These are phyloP conservation scores for Pseudogymnoascus sp. DNA, from an alignment of 2,329 filamentous ascomycete species.

Conservation along the genomic window DNA sequence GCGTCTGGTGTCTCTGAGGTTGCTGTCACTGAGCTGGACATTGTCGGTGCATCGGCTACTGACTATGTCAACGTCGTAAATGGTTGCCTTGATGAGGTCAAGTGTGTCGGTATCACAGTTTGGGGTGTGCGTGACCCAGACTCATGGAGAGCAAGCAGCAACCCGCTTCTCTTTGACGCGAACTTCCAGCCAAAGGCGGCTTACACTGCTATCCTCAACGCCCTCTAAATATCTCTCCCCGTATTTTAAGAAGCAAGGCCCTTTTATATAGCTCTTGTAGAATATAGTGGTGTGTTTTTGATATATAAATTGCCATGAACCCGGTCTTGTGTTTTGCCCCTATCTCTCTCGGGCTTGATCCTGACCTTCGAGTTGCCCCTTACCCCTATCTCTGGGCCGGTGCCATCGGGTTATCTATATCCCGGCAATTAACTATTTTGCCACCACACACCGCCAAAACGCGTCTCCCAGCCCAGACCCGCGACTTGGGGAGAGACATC, in stretches of 20 bases:
- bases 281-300: not conserved
- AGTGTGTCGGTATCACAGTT: conserved; percentile 17
- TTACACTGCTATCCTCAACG: conserved; percentile 34
- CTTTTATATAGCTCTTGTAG: not conserved
- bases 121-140: conserved; percentile 33
- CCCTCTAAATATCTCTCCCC: conserved; percentile 10
- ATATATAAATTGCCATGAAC: not conserved
- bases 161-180: conserved; percentile 46
- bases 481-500: not conserved
- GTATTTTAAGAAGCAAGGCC: not conserved
- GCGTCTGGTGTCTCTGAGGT: conserved; percentile 46
- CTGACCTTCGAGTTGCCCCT: not conserved
- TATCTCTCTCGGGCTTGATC: not conserved
- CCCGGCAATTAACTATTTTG: not conserved
- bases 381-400: not conserved
- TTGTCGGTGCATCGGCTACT: conserved; percentile 38
- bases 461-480: not conserved
- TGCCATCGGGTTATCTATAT: not conserved
- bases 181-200: conserved; percentile 44
- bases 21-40: conserved; percentile 54
- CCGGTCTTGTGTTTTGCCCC: not conserved
- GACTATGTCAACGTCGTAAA: conserved; percentile 24
- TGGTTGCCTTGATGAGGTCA: conserved; percentile 12
- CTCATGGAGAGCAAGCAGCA: conserved; percentile 42
- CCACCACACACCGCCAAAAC: not conserved